These are phyloP conservation scores for Globisporangium splendens DNA, from an alignment of 352 stramenopile genomes.

Conservation along the genomic window DNA sequence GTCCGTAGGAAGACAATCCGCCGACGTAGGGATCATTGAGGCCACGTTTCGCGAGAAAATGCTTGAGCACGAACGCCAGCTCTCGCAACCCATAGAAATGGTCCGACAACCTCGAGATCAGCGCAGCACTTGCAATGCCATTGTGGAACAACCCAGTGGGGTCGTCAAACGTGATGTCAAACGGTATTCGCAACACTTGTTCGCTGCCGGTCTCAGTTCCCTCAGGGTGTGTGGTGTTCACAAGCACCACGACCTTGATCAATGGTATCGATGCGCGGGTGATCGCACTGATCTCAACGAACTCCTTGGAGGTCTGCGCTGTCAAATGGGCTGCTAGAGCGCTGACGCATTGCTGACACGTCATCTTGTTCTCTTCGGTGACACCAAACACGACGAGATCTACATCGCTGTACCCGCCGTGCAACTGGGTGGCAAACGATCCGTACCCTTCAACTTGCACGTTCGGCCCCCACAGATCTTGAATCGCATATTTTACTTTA, in stretches of 20 bases:
- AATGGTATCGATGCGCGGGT: slow-evolving; percentile 71
- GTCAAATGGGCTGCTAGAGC: slow-evolving; percentile 24
- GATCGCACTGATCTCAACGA: slow-evolving; percentile 66
- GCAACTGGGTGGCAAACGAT: slow-evolving; percentile 68
- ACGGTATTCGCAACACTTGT: slow-evolving; percentile 40
- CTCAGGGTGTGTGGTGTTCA: background rate
- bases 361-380: slow-evolving; percentile 36
- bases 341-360: slow-evolving; percentile 56
- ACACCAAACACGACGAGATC: slow-evolving; percentile 79
- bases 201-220: slow-evolving; percentile 1
- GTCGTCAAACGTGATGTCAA: slow-evolving; percentile 86
- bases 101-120: slow-evolving; percentile 59
- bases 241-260: slow-evolving; percentile 67
- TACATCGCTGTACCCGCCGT: slow-evolving; percentile 65
- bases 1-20: slow-evolving; percentile 87
- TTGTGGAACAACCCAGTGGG: slow-evolving; percentile 54
- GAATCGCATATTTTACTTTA: slow-evolving; percentile 40
- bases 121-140: slow-evolving; percentile 64
- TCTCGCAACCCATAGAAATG: slow-evolving; percentile 80
- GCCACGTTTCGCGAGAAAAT: slow-evolving; percentile 83
- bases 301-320: slow-evolving; percentile 11
- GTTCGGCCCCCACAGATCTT: slow-evolving; percentile 39
- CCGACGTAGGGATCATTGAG: slow-evolving; percentile 89
- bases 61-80: slow-evolving; percentile 86
- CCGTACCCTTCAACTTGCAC: slow-evolving; percentile 64